phyloP scores from a whole-genome alignment of 2,329 filamentous ascomycete genomes.

The Chrysosporium keratinophilum region DNA sequence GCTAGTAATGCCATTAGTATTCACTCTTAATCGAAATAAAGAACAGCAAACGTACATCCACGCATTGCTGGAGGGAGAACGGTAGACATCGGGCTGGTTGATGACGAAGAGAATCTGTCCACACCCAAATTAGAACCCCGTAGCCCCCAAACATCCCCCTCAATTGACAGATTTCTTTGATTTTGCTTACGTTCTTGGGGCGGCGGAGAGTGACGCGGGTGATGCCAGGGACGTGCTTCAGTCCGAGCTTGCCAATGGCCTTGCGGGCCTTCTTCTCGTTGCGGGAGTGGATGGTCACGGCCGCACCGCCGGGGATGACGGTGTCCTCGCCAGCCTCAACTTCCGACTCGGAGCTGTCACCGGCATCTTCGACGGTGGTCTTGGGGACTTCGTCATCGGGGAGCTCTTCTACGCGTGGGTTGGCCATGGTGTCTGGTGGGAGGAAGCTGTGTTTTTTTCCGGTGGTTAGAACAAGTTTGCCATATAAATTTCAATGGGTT shows the following conservation, averaged over 20 bases:
- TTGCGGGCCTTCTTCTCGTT: constrained; percentile 99
- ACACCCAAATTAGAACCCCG: constrained; percentile 6
- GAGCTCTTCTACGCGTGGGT: constrained; percentile 60
- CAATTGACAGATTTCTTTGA: not conserved
- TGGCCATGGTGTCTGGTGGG: constrained; percentile 34
- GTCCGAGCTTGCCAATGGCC: constrained; percentile 94
- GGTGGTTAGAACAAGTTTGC: not conserved
- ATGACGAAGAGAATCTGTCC: constrained; percentile 94
- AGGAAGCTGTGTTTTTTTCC: too few relatives aligned
- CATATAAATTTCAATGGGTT: not conserved
- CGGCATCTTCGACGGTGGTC: constrained; percentile 64
- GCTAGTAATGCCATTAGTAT: constrained; percentile 41
- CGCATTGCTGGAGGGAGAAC: constrained; percentile 97
- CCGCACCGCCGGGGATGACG: constrained; percentile 70
- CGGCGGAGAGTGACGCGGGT: constrained; percentile 94
- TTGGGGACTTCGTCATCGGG: constrained; percentile 79
- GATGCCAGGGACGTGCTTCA: constrained; percentile 93
- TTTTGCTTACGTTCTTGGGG: constrained; percentile 82
- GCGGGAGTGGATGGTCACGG: constrained; percentile 87
- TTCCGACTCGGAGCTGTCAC: constrained; percentile 42
- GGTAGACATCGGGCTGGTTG: constrained; percentile 99
- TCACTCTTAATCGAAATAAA: not conserved
- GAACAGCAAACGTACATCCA: constrained; percentile 71
- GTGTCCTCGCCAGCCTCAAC: constrained; percentile 43
- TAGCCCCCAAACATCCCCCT: not conserved